Evolutionary conservation across 2,329 filamentous ascomycete genomes (phyloP), one percentile per base, ranked within the genome.

Genomic region (Verticillium dahliae): DNA sequence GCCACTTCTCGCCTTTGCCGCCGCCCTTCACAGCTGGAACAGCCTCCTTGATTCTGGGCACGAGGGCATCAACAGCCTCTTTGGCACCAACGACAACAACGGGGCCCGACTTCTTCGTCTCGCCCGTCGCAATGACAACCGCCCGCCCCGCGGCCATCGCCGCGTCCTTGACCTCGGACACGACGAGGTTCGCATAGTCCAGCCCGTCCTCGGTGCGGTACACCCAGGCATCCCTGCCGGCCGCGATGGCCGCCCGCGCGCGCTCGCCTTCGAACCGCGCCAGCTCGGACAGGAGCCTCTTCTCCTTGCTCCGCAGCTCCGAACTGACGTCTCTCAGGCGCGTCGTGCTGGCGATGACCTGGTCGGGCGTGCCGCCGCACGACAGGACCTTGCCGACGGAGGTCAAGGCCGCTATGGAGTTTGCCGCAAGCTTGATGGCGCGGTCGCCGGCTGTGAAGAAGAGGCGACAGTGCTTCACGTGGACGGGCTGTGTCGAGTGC

Each of bases 131-230:
- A 9, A 73, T 41, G 0, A 72, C 66, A 1, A 69, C 61, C 0
- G 0, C 62, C 63, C 0, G 60, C 66, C 4, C 62, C 62, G 1
- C 67, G 33, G 11, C 45, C 2, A n/a, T 52, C 45, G 45, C 45
- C 1, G 35, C 38, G 4, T 73, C 69, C 6, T 63, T 69, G 3
- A 69, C 62, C 14, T 68, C 65, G 0, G 64, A 66, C 0, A 70
- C 61, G 2, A 73, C 65, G 57, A 66, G 66, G n/a, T 73, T 73
- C 4, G 73, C 63, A 52, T 72, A 73, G 11, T 73, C 71, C 1
- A 68, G 65, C 1, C 64, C 69, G 0, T 69, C 69, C 3, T 70
- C 68, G 0, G 64, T 38, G 0, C 71, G 67, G 3, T 72, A 63
- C 0, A 73, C 66, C 38, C 64, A 71, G 0, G 66, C 69, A 4